phyloP scores from a whole-genome alignment of 345 rosid genomes.

The Eucalyptus coolabah region DNA sequence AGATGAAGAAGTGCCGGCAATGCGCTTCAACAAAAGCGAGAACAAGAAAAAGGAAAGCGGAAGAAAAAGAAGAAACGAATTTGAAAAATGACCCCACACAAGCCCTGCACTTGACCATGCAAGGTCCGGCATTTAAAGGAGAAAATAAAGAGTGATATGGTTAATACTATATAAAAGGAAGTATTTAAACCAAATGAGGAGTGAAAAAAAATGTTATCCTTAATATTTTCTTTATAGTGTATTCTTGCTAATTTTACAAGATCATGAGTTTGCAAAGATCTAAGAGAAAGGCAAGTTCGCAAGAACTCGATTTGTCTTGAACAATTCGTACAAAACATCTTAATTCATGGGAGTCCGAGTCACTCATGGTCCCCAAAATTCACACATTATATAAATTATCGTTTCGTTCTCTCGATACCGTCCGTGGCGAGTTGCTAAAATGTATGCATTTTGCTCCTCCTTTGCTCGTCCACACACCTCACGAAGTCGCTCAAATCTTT shows the following conservation, averaged over 20 bases:
- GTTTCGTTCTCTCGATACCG: fast-evolving
- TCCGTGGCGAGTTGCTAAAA: fast-evolving
- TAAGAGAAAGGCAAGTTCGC: not conserved
- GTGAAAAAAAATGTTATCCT: too few relatives aligned
- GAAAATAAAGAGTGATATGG: too few relatives aligned
- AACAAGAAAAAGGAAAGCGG: too few relatives aligned
- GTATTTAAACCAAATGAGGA: too few relatives aligned
- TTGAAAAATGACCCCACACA: not conserved
- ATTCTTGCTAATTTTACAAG: too few relatives aligned
- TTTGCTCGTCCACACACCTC: not conserved
- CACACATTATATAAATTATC: too few relatives aligned
- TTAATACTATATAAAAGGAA: too few relatives aligned
- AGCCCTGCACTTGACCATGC: not conserved
- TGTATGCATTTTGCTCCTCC: not conserved
- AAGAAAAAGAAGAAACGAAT: not conserved
- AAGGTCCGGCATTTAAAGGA: not conserved
- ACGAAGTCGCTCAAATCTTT: conserved; percentile 21
- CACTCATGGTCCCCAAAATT: fast-evolving
- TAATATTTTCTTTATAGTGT: too few relatives aligned
- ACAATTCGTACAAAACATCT: not conserved
- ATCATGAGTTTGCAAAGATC: not conserved
- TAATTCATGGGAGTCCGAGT: too few relatives aligned
- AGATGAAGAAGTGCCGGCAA: too few relatives aligned
- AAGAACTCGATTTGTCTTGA: not conserved
- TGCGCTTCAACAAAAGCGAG: too few relatives aligned